phyloP scores from a whole-genome alignment of 768 basidiomycete species.

The Collybia sordida region DNA sequence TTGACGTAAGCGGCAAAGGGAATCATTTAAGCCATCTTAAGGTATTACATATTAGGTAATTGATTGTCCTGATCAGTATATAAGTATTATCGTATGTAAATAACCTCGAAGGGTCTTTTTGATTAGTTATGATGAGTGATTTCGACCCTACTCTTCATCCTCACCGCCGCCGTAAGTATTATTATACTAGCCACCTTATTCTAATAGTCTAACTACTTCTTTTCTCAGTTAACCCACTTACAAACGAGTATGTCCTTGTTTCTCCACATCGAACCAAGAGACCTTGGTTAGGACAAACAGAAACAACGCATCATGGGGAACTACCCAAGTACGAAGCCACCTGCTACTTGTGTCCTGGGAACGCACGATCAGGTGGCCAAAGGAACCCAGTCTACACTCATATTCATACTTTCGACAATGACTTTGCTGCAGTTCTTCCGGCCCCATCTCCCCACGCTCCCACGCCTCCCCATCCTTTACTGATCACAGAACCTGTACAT shows the following conservation, averaged over 20 bases:
- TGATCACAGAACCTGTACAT: conserved; percentile 64
- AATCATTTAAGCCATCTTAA: too few species aligned
- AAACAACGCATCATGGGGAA: conserved; percentile 50
- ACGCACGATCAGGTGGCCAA: conserved; percentile 69
- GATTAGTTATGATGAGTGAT: conserved; percentile 15
- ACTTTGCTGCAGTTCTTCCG: conserved; percentile 79
- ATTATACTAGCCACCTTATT: conserved; percentile 3
- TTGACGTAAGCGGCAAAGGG: too few species aligned
- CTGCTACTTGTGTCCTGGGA: conserved; percentile 91
- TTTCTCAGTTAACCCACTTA: conserved; percentile 74
- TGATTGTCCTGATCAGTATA: too few species aligned
- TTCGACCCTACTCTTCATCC: conserved; percentile 67
- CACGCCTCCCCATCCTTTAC: conserved; percentile 53
- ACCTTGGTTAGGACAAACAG: conserved; percentile 89
- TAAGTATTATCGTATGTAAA: too few species aligned
- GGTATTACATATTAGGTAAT: too few species aligned
- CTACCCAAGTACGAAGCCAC: conserved; percentile 66
- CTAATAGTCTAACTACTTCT: neutral
- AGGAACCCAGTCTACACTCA: conserved; percentile 66
- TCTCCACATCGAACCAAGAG: conserved; percentile 90
- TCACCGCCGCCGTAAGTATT: conserved; percentile 64
- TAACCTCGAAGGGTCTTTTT: too few species aligned
- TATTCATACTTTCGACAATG: conserved; percentile 76
- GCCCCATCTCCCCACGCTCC: conserved; percentile 57
- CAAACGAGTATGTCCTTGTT: conserved; percentile 73